Base-by-base conservation (phyloP, 495 filamentous ascomycete genomes). In the Pseudoneurospora amorphoporcata region DNA sequence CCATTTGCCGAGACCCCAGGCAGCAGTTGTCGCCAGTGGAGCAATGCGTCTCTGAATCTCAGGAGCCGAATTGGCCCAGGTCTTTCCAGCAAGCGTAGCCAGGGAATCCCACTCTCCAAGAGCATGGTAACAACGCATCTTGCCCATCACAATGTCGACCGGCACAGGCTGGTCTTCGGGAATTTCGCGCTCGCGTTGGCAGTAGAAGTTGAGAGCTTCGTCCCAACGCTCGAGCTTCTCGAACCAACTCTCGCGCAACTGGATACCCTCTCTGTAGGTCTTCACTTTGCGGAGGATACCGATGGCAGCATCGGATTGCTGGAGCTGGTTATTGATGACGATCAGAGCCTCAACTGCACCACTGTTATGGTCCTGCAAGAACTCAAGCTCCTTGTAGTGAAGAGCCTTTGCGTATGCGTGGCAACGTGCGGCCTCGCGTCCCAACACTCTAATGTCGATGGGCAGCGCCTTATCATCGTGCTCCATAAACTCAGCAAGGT, bases 401-500 rank as follows among this genome's bases (percentile, higher is more conserved):
- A 99, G 87, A 10, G 95, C 95, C 80, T 99, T 99, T 19, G 95
- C 95, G 79, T 95, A 98, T 7, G 95, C 95, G 82, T 99, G 95
- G 70, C 96, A 98, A 76, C 94, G 94, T 0, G 90, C 94, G 16
- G 95, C 95, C 78, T 97, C 96, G 76, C 93, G 91, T 23, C 96
- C 95, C 41, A 98, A 84, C 1, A 92, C 92, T 40, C 95, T 89
- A 72, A 99, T 97, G 79, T 99, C 96, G 75, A 99, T 98, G 17
- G 95, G 95, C 32, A 99, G 87, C 7, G 95, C 95, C 78, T 98
- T 98, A 79, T 99, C 95, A 77, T 98, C 95, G 76, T 99, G 95
- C 77, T 99, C 95, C 95, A 99, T 99, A 80, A 98, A 99, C 76
- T 99, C 95, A 3, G 94, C 95, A 16, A 99, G 87, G 80, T 98